phyloP scores from a whole-genome alignment of 768 basidiomycete genomes.

The Suillus paluster region DNA sequence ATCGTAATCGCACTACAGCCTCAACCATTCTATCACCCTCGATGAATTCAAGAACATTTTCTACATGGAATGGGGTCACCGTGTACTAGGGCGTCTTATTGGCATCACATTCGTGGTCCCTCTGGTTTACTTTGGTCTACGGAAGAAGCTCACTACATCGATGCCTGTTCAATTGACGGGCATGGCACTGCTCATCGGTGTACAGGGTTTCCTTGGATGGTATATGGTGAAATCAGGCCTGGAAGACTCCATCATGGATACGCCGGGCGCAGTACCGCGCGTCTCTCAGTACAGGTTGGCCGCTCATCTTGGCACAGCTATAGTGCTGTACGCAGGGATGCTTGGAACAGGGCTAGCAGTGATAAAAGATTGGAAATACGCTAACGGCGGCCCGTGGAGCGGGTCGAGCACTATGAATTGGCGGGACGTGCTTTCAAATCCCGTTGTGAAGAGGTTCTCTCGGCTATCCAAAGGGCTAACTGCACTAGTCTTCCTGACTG shows the following conservation, averaged over 20 bases:
- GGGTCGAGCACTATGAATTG: slow-evolving; percentile 50
- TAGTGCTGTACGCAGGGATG: slow-evolving; percentile 94
- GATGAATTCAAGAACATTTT: slow-evolving; percentile 96
- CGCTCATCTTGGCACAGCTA: slow-evolving; percentile 90
- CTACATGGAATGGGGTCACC: slow-evolving; percentile 98
- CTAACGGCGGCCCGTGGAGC: slow-evolving; percentile 59
- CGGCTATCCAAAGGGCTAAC: slow-evolving; percentile 63
- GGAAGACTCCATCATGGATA: slow-evolving; percentile 78
- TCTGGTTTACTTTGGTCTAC: slow-evolving; percentile 75
- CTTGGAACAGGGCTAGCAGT: slow-evolving; percentile 76
- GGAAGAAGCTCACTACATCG: slow-evolving; percentile 67
- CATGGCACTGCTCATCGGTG: slow-evolving; percentile 83
- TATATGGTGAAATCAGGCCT: slow-evolving; percentile 99
- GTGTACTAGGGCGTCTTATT: slow-evolving; percentile 87
- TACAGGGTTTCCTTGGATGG: slow-evolving; percentile 94
- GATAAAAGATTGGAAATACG: slow-evolving; percentile 80
- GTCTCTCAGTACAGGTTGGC: slow-evolving; percentile 97
- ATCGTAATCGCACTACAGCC: slow-evolving; percentile 44
- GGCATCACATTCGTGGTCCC: slow-evolving; percentile 85
- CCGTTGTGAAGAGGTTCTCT: slow-evolving; percentile 61
- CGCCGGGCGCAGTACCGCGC: slow-evolving; percentile 85
- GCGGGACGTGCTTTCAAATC: slow-evolving; percentile 55
- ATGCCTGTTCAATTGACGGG: slow-evolving; percentile 69
- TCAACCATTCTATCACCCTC: slow-evolving; percentile 87
- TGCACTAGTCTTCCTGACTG: slow-evolving; percentile 87